These are phyloP conservation scores for Akanthomyces dipterigenus DNA, from an alignment of 2,329 filamentous ascomycete species.

Conservation along the genomic window DNA sequence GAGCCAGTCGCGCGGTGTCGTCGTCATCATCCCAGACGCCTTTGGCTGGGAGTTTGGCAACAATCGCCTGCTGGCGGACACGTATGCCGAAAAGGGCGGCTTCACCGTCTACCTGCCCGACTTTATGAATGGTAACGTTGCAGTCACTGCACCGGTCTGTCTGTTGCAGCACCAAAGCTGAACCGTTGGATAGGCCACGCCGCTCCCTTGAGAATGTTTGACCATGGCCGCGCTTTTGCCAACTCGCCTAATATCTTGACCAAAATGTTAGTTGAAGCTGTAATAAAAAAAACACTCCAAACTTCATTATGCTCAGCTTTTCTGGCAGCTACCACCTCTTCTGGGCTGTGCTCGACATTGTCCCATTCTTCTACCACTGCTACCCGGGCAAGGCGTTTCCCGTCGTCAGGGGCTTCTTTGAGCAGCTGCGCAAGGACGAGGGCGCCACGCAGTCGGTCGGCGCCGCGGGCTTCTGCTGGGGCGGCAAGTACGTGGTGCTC, in stretches of 20 bases:
- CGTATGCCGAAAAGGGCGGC: constrained; percentile 42
- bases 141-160: no score
- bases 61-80: constrained; percentile 45
- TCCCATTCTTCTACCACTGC: constrained; percentile 28
- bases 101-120: constrained; percentile 50
- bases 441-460: constrained; percentile 33
- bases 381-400: constrained; percentile 26
- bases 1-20: constrained; percentile 32
- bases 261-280: constrained; percentile 22
- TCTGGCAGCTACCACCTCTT: constrained; percentile 20
- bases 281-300: no score
- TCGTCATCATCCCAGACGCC: constrained; percentile 48
- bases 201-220: constrained; percentile 25
- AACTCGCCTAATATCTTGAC: constrained; percentile 16
- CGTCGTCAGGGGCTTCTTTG: constrained; percentile 30
- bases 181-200: constrained; percentile 20
- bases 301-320: neutral
- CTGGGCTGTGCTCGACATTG: constrained; percentile 18
- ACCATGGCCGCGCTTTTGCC: constrained; percentile 21
- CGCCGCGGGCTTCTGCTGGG: constrained; percentile 58
- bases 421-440: constrained; percentile 28
- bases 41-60: constrained; percentile 51
- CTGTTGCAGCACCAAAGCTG: neutral
- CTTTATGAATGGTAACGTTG: constrained; percentile 42
- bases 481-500: constrained; percentile 47